Evolutionary conservation across 1,284 basidiomycete species (phyloP), one percentile per base, ranked within the genome.

Genomic region (Puccinia triticina): DNA sequence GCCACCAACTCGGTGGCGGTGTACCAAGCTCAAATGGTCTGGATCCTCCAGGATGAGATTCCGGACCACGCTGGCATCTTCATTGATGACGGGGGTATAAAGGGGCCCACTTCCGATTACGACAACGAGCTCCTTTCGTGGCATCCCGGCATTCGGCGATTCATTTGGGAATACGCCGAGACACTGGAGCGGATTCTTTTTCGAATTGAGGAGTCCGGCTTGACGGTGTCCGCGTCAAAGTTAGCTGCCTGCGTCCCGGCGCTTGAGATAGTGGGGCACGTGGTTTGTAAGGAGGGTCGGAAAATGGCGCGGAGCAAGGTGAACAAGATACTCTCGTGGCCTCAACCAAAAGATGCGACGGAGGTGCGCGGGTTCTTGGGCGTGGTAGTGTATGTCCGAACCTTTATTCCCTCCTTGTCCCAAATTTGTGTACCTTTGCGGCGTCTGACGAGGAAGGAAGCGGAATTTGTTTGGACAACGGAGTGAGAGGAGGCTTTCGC

Each of bases 201-300:
- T 37, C 26, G 77, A 34, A 78, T 78, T 69, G 64, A 78, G 43
- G 77, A 82, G n/a, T 29, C 77, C 21, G 75, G 75, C 1, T 26
- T 77, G 23, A 77, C 75, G 5, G 57, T 77, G 1, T 77, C 75
- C 12, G 75, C 29, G 14, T 18, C 32, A 26, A 77, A 77, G 21
- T 23, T 61, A 37, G 75, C 75, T 3, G 18, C 12, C 3, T 67
- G 64, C 55, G 77, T 78, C 5, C 77, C 46, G 18, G 77, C n/a
- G 32, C 50, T 78, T 16, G 77, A 78, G 26, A 78, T 78, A 29
- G 77, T 78, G n/a, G 77, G 77, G 29, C 64, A 78, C 50, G 77
- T 78, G 18, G 77, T 78, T 16, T 67, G 61, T 23, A 64, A 48
- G 23, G 46, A 69, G n/a, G 61, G 76, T 7, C 43, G 74, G 55